A percentile compares a stretch with the other conserved stretches of the same genome.
phyloP scores from a whole-genome alignment of 176 grass and related monocot genomes.

The Bromus sterilis region DNA sequence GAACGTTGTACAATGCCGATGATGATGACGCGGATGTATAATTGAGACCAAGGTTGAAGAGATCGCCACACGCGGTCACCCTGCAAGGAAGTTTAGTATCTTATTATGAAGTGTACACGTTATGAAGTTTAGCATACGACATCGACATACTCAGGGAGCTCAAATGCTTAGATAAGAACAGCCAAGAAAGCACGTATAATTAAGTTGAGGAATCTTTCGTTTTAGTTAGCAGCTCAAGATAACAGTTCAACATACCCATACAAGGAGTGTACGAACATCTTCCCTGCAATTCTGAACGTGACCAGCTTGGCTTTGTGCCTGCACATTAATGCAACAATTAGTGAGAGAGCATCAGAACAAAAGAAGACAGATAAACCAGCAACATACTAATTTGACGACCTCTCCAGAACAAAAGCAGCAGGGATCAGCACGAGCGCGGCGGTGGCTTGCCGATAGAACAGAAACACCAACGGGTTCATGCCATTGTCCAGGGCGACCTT shows the following conservation, averaged over 20 bases:
- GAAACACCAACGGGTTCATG: constrained; percentile 48
- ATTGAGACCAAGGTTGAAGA: constrained; percentile 39
- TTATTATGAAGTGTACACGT: no score
- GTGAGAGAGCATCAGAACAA: neutral
- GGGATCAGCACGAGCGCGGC: constrained; percentile 48
- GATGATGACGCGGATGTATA: no score
- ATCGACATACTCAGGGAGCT: neutral
- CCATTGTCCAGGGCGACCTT: constrained; percentile 46
- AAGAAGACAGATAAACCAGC: no score
- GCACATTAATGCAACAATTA: no score
- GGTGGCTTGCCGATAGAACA: constrained; percentile 58
- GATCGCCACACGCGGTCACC: constrained; percentile 11
- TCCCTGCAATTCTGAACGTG: constrained; percentile 28
- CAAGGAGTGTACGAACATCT: constrained; percentile 64
- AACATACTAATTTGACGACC: no score
- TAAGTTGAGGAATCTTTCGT: neutral
- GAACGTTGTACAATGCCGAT: constrained; percentile 43
- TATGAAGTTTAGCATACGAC: no score
- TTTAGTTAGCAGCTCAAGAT: no score
- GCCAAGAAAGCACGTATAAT: no score
- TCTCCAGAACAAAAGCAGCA: constrained; percentile 35
- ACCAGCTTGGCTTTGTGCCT: constrained; percentile 48
- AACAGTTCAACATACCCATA: no score
- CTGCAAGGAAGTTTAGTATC: no score
- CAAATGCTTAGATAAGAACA: neutral